Base-by-base conservation (phyloP, 2,329 filamentous ascomycete genomes). In the Hypoxylon sp. region DNA sequence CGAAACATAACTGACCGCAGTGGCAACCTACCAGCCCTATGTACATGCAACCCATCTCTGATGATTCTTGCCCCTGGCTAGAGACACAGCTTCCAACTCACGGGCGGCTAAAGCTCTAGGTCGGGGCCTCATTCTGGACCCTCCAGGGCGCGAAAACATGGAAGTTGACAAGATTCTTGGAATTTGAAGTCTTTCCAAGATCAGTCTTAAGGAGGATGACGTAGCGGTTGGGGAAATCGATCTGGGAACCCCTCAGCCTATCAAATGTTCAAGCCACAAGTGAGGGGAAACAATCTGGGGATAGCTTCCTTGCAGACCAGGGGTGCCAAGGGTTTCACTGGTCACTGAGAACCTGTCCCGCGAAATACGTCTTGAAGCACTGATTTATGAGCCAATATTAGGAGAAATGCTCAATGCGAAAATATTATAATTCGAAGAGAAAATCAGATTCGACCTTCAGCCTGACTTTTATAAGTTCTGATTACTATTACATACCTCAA, bases 251-350 rank as follows among this genome's bases (percentile, higher is more conserved):
- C 65, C 34, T 51, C 57, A 64, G 65, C 68, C 68, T 57, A 70
- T 70, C 68, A 62, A 43, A 30, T 21, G 21, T 38, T 32, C 4
- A 19, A 34, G 30, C 57, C 45, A 36, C 46, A 19, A 36, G 32
- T 49, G 45, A 64, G 45, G 63, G 46, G 68, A 68, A 65, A 70
- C 66, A 62, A 62, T 25, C 57, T 64, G 48, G 56, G 25, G 66
- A 60, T 53, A 25, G 5, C 41, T 17, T 30, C 49, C 41, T 34
- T 57, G n/a, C 17, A 45, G 25, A 5, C 4, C 43, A 19, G 43
- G 43, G 34, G 51, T 7, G 48, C 28, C n/a, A 21, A 17, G 34
- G 36, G 36, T 55, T 41, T 30, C 9, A 9, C 34, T 14, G 19
- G 21, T 36, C 51, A 21, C 23, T 11, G 23, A 38, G 1, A 2